These are phyloP conservation scores for Botrytis aclada DNA, from an alignment of 2,329 filamentous ascomycete genomes.

Conservation along the genomic window DNA sequence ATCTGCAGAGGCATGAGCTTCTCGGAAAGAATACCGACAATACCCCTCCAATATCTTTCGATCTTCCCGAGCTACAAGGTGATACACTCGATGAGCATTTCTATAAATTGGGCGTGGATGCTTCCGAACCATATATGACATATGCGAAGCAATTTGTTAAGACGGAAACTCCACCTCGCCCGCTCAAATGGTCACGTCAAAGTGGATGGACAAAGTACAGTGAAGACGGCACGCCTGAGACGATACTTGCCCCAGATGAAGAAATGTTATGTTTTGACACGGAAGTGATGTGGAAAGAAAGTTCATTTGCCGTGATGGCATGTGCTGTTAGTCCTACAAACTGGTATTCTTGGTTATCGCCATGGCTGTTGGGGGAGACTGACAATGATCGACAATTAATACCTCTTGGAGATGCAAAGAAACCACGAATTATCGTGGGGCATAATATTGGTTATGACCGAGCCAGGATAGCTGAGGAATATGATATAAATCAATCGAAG, in stretches of 20 bases:
- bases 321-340: slow-evolving; percentile 84
- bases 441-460: slow-evolving; percentile 97
- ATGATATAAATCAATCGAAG: slow-evolving; percentile 74
- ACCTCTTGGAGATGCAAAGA: slow-evolving; percentile 73
- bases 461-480: slow-evolving; percentile 85
- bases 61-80: slow-evolving; percentile 78
- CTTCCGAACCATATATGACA: slow-evolving; percentile 77
- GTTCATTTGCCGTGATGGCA: slow-evolving; percentile 91
- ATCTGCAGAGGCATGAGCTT: slow-evolving; percentile 80
- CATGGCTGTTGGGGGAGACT: slow-evolving; percentile 86
- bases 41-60: slow-evolving; percentile 73
- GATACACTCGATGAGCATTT: slow-evolving; percentile 90
- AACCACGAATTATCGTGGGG: slow-evolving; percentile 77
- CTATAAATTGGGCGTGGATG: slow-evolving; percentile 78
- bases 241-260: slow-evolving; percentile 74
- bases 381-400: slow-evolving; percentile 76
- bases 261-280: slow-evolving; percentile 88
- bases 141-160: slow-evolving; percentile 72
- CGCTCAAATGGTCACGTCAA: slow-evolving; percentile 68
- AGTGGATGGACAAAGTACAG: slow-evolving; percentile 97
- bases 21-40: slow-evolving; percentile 86
- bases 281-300: slow-evolving; percentile 94
- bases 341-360: slow-evolving; percentile 98
- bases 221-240: slow-evolving; percentile 66
- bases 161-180: slow-evolving; percentile 56